Evolutionary conservation across 805 yeast species (phyloP).

Genomic region (Cyberlindnera americana): DNA sequence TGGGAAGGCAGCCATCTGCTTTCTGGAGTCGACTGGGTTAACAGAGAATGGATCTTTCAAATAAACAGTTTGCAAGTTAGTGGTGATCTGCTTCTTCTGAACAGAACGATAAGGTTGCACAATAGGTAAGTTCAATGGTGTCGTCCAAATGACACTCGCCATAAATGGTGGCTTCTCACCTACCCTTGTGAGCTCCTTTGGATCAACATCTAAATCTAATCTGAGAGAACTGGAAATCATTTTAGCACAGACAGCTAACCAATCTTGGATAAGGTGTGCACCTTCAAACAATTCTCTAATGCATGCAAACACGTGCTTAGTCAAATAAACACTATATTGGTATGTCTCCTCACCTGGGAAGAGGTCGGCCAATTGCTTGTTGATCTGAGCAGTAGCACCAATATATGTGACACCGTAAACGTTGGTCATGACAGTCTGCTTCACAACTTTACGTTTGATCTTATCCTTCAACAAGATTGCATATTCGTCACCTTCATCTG

Average conservation of each 20-base stretch:
- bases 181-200: constrained; percentile 36
- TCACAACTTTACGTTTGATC: constrained; percentile 82
- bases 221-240: constrained; percentile 75
- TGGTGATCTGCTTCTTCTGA: constrained; percentile 62
- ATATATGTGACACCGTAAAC: constrained; percentile 95
- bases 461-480: constrained; percentile 50
- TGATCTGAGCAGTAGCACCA: constrained; percentile 90
- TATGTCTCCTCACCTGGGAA: constrained; percentile 49
- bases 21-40: constrained; percentile 78
- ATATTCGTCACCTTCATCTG: constrained; percentile 47
- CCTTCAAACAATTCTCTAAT: constrained; percentile 83
- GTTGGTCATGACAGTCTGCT: constrained; percentile 97
- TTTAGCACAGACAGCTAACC: constrained; percentile 87
- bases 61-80: constrained; percentile 83
- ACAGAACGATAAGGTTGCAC: constrained; percentile 91
- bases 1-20: constrained; percentile 91
- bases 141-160: constrained; percentile 95
- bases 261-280: constrained; percentile 94
- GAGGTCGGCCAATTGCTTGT: constrained; percentile 64
- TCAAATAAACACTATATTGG: constrained; percentile 58
- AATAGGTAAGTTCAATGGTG: constrained; percentile 92
- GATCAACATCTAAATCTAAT: constrained; percentile 47
- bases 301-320: constrained; percentile 75
- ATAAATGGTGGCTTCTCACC: constrained; percentile 58
- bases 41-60: constrained; percentile 85